Percentiles rank a stretch among this genome's conserved stretches.
phyloP scores from a whole-genome alignment of 169 alveolate genomes.

The Plasmodium relictum region DNA sequence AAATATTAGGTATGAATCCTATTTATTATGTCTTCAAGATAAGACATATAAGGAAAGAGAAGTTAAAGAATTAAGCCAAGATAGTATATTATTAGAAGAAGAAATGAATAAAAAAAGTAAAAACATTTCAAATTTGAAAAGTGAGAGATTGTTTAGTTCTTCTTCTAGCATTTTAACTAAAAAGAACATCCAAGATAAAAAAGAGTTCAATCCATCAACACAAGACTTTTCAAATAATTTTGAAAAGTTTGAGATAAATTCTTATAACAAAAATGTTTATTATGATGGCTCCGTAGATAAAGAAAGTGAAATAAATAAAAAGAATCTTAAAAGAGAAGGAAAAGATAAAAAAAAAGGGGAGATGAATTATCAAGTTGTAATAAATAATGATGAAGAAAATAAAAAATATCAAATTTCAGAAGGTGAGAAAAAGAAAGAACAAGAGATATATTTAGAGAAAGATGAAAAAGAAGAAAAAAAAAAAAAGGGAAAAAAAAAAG shows the following conservation, averaged over 20 bases:
- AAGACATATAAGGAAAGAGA: conserved; percentile 15
- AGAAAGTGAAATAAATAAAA: neutral
- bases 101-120: neutral
- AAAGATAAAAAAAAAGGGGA: neutral
- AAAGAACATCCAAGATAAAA: conserved; percentile 9
- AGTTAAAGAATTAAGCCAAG: neutral
- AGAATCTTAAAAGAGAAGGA: neutral
- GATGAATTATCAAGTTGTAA: neutral
- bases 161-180: neutral
- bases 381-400: too few species aligned
- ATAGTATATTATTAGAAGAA: neutral
- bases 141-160: neutral
- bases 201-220: neutral
- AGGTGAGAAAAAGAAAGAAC: too few species aligned
- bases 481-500: too few species aligned
- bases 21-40: conserved; percentile 4
- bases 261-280: neutral
- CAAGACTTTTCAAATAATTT: neutral
- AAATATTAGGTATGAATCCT: conserved; percentile 50
- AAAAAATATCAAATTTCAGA: too few species aligned
- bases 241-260: neutral
- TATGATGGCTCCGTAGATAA: neutral
- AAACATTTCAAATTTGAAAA: neutral
- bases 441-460: too few species aligned
- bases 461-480: too few species aligned